These are phyloP conservation scores for Barbatosphaeria neglecta DNA, from an alignment of 495 filamentous ascomycete genomes.

Conservation along the genomic window DNA sequence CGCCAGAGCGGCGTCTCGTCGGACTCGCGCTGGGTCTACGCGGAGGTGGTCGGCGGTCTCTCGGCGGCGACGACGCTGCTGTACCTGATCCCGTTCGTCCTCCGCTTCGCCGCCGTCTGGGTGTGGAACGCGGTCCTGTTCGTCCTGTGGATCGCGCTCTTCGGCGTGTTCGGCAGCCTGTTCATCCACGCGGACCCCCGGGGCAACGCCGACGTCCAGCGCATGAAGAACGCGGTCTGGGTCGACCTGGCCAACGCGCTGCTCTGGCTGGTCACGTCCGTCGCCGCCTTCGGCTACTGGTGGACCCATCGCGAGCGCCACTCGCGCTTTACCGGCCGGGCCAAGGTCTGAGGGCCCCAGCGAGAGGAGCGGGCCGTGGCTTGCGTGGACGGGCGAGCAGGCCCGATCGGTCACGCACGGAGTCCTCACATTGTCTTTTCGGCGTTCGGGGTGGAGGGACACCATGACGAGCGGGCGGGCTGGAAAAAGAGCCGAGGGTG, in stretches of 20 bases:
- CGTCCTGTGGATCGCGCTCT: constrained; percentile 66
- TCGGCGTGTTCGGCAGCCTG: constrained; percentile 68
- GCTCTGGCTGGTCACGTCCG: constrained; percentile 54
- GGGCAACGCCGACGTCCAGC: constrained; percentile 44
- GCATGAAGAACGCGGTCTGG: constrained; percentile 85
- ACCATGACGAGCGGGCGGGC: no score
- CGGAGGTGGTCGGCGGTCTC: constrained; percentile 51
- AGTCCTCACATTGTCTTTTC: no score
- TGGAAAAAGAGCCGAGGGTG: no score
- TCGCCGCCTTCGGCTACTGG: constrained; percentile 31
- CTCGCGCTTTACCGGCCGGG: constrained; percentile 38
- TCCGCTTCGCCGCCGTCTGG: constrained; percentile 42
- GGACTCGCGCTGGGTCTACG: constrained; percentile 69
- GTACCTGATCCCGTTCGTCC: constrained; percentile 50
- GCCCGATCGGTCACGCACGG: no score
- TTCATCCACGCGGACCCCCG: constrained; percentile 59
- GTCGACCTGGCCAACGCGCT: constrained; percentile 61
- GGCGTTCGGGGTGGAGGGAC: no score
- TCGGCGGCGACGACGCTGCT: constrained; percentile 48
- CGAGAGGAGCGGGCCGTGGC: no score
- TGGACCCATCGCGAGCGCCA: constrained; percentile 26
- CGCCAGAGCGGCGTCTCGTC: constrained; percentile 33
- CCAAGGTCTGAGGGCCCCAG: no score
- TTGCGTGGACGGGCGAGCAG: no score
- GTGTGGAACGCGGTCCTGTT: constrained; percentile 61